Evolutionary conservation across 1,284 basidiomycete genomes (phyloP).

Genomic region (Pseudozyma sp.): DNA sequence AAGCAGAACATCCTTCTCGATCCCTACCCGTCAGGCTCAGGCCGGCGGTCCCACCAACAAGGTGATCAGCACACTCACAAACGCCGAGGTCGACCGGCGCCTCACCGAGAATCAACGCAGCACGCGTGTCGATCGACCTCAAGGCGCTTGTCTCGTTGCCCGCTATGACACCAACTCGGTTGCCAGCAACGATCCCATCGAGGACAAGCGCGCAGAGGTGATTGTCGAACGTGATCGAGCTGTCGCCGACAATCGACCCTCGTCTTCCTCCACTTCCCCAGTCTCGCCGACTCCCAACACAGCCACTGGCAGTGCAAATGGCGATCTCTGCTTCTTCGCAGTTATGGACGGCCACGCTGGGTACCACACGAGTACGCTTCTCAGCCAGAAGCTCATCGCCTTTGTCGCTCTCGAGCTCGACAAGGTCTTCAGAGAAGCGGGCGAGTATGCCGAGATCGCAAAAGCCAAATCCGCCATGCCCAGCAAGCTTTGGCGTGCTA

Average conservation of each 20-base stretch:
- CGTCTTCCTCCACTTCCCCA: conserved; percentile 20
- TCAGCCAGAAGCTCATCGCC: conserved; percentile 86
- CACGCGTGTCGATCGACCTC: conserved; percentile 59
- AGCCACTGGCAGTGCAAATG: conserved; percentile 38
- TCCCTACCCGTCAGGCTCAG: conserved; percentile 52
- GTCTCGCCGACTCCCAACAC: conserved; percentile 23
- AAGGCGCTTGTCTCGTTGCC: conserved; percentile 61
- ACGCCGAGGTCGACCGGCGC: conserved; percentile 61
- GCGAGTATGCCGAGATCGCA: conserved; percentile 64
- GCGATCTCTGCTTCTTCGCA: conserved; percentile 75
- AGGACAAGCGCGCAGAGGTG: conserved; percentile 66
- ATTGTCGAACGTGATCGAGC: conserved; percentile 65
- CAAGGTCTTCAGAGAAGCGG: conserved; percentile 70
- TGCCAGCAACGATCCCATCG: conserved; percentile 65
- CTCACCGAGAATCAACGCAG: conserved; percentile 61
- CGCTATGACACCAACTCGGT: conserved; percentile 67
- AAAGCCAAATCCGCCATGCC: conserved; percentile 62
- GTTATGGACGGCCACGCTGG: conserved; percentile 95
- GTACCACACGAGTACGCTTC: conserved; percentile 82
- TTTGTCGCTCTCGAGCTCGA: conserved; percentile 83
- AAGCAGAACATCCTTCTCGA: conserved; percentile 55
- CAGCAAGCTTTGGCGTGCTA: conserved; percentile 57
- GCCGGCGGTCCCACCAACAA: conserved; percentile 52
- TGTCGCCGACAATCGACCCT: conserved; percentile 31
- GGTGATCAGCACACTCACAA: conserved; percentile 60